Evolutionary conservation across 2,329 filamentous ascomycete genomes (phyloP), one percentile per base, ranked within the genome.

Genomic region (Xylaria sp.): DNA sequence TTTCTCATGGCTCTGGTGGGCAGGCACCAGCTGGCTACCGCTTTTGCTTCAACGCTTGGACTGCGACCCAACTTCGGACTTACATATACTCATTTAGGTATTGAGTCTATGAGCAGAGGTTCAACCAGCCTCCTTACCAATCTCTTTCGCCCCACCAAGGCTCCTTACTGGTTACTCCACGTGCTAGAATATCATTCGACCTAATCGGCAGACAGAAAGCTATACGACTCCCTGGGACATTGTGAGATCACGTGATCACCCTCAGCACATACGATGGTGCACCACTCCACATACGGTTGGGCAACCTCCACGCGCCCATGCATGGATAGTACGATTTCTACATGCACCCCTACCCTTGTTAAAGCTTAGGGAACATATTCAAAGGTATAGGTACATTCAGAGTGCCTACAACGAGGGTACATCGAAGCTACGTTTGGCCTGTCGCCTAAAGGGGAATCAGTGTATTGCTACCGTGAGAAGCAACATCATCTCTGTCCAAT

Each of bases 231-330:
- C 60, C 49, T 74, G 73, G 67, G 68, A 71, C 73, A 75, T 62
- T 68, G 73, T 58, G 63, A 68, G 69, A 74, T 79, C 79, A 80
- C 78, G 76, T 80, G 79, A 80, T 71, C 63, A 58, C 68, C 68
- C 51, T 71, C 63, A 61, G 68, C 73, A 67, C 67, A 71, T 70
- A 72, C 71, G 61, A 71, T 68, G 68, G 67, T 55, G 62, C 64
- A 70, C 61, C 64, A 64, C 69, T 72, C 67, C 55, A 54, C 52
- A 64, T 68, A 65, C 65, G 68, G 66, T 71, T 73, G 75, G 68
- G 69, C 71, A 51, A 66, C 61, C 60, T 63, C 52, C 64, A 66
- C 60, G 68, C 46, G 65, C 33, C 65, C 67, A 69, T 70, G 73
- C 73, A 71, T 67, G 65, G 64, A 64, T 71, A 63, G 49, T 65